Evolutionary conservation across 768 basidiomycete genomes (phyloP), one percentile per base, ranked within the genome.

Genomic region (Lactifluus rugatus): DNA sequence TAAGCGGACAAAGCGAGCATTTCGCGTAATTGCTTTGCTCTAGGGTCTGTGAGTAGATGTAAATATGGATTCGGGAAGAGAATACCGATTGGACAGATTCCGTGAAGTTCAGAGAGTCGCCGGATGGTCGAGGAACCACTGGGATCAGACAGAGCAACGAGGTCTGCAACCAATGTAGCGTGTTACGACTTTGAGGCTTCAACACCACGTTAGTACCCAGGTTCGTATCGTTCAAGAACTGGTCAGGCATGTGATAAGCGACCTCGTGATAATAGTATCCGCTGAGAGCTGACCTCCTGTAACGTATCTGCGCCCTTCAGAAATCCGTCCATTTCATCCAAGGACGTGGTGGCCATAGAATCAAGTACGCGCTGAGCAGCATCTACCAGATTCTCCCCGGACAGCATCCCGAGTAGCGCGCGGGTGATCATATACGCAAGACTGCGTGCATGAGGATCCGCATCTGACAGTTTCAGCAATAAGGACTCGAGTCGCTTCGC

Each of bases 391-490:
- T 78, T 78, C 41, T 80, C 78, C 14, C 83, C 83, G 5, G 81
- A 77, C 0, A 83, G 62, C 25, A 76, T 76, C 32, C 69, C 69
- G 32, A 93, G 68, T 53, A 93, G 68, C 0, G 79, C 76, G n/a
- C 81, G 77, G n/a, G 79, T 70, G 52, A 89, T 71, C 10, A 93
- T 72, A 65, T 82, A 81, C 0, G 79, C 79, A 47, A 93, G 69
- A 2, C 79, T 70, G 17, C 81, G 77, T 31, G 79, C 72, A 61
- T 87, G 77, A 0, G 79, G 66, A 60, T 80, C 74, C 0, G 71
- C 51, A 48, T 79, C 77, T 2, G 75, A 71, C 11, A 89, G 61
- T 61, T 79, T 83, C 17, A 64, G 63, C 3, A 89, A 65, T 14
- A 93, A 67, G 52, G 71, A 71, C 2, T 73, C 72, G 17, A 84